phyloP scores from a whole-genome alignment of 495 filamentous ascomycete species.

The Penicillium longicatenatum region DNA sequence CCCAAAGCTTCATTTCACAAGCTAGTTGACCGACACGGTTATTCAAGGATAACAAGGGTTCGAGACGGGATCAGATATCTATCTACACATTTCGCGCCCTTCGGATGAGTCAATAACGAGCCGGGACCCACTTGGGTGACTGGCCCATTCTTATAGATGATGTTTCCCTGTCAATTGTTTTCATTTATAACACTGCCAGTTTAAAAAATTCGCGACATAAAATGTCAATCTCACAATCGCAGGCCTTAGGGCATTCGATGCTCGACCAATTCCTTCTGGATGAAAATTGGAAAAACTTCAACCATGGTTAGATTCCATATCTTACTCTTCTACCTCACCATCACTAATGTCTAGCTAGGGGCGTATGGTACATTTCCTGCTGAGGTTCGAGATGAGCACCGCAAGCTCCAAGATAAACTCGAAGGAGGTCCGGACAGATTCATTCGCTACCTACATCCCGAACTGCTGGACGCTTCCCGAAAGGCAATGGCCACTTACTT shows the following conservation, averaged over 20 bases:
- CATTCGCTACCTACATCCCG: background rate
- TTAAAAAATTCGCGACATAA: background rate
- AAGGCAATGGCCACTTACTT: background rate
- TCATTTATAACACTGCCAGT: background rate
- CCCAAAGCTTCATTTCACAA: too few species aligned
- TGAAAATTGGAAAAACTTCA: background rate
- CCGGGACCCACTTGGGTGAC: background rate
- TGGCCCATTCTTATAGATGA: background rate
- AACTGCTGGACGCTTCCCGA: background rate
- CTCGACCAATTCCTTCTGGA: background rate
- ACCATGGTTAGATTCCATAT: background rate
- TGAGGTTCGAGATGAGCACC: background rate
- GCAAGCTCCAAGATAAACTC: background rate
- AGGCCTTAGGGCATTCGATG: background rate
- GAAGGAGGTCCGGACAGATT: background rate
- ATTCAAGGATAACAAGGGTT: background rate
- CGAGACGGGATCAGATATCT: background rate
- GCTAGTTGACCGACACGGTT: background rate
- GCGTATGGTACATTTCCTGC: background rate
- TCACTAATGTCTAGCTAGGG: background rate
- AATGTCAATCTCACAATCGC: background rate
- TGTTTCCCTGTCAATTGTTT: background rate
- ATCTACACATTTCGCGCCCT: background rate
- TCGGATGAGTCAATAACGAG: background rate
- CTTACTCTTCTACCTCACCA: background rate